Percentiles rank a stretch among this genome's conserved stretches.
Evolutionary conservation across 2,329 filamentous ascomycete species (phyloP).

Genomic region (Truncatella angustata): DNA sequence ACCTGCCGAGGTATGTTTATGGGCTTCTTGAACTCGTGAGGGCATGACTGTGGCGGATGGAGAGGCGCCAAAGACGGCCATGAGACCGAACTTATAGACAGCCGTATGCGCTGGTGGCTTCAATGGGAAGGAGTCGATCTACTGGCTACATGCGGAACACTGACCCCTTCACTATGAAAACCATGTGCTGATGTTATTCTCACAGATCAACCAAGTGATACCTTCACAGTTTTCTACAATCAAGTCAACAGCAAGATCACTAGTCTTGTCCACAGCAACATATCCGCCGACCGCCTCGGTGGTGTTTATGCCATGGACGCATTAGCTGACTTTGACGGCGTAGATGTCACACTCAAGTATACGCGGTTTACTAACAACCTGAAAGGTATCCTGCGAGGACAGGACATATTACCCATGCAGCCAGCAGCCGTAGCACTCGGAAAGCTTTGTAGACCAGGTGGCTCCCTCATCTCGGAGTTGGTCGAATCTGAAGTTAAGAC

Average conservation of each 20-base stretch:
- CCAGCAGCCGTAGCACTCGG: conserved; percentile 86
- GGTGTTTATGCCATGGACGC: conserved; percentile 90
- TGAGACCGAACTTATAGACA: too few species aligned
- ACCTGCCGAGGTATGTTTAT: conserved; percentile 52
- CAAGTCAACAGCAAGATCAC: conserved; percentile 57
- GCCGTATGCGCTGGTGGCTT: too few species aligned
- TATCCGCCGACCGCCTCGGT: conserved; percentile 84
- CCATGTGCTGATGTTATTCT: background rate
- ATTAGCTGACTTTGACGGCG: conserved; percentile 93
- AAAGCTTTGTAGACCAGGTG: conserved; percentile 86
- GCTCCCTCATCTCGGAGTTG: conserved; percentile 89
- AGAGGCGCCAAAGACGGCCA: too few species aligned
- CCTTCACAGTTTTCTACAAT: conserved; percentile 64
- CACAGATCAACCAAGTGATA: conserved; percentile 73
- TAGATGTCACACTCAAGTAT: conserved; percentile 90
- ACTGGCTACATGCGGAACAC: background rate
- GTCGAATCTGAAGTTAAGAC: conserved; percentile 97
- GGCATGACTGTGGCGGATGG: too few species aligned
- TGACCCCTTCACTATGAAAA: background rate
- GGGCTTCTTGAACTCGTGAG: too few species aligned
- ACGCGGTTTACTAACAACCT: conserved; percentile 92
- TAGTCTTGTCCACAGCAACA: conserved; percentile 74
- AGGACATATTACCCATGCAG: conserved; percentile 87
- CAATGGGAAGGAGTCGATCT: background rate
- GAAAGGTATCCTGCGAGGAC: conserved; percentile 82